phyloP scores from a whole-genome alignment of 768 basidiomycete genomes.

The Filobasidium wieringae region DNA sequence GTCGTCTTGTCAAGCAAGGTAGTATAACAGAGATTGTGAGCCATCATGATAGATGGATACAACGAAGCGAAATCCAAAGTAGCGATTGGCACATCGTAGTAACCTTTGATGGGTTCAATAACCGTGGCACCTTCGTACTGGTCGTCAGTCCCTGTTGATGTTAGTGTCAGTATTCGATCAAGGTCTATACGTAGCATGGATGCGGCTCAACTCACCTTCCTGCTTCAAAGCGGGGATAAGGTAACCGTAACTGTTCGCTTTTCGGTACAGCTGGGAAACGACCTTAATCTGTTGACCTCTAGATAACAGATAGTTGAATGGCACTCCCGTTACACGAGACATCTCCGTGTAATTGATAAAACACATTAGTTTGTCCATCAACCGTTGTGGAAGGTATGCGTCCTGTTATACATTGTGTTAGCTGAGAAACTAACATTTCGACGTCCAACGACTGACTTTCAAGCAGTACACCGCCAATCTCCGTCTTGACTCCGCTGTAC shows the following conservation, averaged over 20 bases:
- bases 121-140: constrained; percentile 99
- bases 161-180: background rate
- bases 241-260: constrained; percentile 83
- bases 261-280: constrained; percentile 84
- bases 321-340: constrained; percentile 99
- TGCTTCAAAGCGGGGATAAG: constrained; percentile 71
- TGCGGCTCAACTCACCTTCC: constrained; percentile 51
- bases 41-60: constrained; percentile 99
- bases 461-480: constrained; percentile 94
- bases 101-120: constrained; percentile 91
- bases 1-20: constrained; percentile 74
- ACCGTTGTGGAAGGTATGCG: constrained; percentile 89
- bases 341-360: constrained; percentile 98
- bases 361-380: constrained; percentile 97
- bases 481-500: constrained; percentile 80
- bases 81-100: constrained; percentile 91
- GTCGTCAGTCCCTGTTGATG: constrained; percentile 64
- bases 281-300: constrained; percentile 99
- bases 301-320: constrained; percentile 87
- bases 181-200: background rate
- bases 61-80: constrained; percentile 97
- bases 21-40: constrained; percentile 96
- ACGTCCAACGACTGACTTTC: constrained; percentile 52
- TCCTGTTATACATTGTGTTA: constrained; percentile 53
- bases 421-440: background rate